Evolutionary conservation across 768 basidiomycete genomes (phyloP), one percentile per base, ranked within the genome.

Genomic region (Boletus bicolor): DNA sequence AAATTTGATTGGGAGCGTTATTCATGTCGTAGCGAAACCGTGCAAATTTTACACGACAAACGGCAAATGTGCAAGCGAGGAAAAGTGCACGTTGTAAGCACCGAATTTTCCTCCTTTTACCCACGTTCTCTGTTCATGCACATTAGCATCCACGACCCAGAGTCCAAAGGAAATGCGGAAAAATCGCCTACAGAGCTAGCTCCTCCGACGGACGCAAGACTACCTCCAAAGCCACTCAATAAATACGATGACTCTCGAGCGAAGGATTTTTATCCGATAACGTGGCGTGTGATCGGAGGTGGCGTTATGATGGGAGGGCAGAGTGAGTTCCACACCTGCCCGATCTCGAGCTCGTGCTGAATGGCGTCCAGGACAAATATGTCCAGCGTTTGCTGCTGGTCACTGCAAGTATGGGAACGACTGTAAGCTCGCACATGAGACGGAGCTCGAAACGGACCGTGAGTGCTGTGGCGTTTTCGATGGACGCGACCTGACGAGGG

Each of bases 211-310:
- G 50, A 53, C 2, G 55, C 56, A 19, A 53, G 53, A 10, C 46
- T 72, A 26, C 71, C 73, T 11, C 41, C 65, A 32, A 68, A 70
- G 30, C 73, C 72, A 14, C 52, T 58, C 32, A 38, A 57, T 38
- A 63, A 50, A 10, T 66, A 70, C 35, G 76, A 77, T 42, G 75
- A 76, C 34, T 72, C 66, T 57, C 69, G 64, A 41, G 69, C 75
- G 63, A 82, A 72, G 58, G 78, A 78, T 55, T 86, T 75, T 67
- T 85, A 82, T 60, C 86, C 87, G 28, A 77, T 90, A 44, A 77
- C 80, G 5, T 90, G 88, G 88, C 78, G 88, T 42, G 87, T 90
- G 12, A 86, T 90, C 49, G 86, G 88, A 0, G 88, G 88, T 14
- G 88, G 88, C 4, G 88, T 89, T n/a, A 77, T 81, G 69, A 78